Base-by-base conservation (phyloP, 495 filamentous ascomycete genomes). In the Xylaria venustula region DNA sequence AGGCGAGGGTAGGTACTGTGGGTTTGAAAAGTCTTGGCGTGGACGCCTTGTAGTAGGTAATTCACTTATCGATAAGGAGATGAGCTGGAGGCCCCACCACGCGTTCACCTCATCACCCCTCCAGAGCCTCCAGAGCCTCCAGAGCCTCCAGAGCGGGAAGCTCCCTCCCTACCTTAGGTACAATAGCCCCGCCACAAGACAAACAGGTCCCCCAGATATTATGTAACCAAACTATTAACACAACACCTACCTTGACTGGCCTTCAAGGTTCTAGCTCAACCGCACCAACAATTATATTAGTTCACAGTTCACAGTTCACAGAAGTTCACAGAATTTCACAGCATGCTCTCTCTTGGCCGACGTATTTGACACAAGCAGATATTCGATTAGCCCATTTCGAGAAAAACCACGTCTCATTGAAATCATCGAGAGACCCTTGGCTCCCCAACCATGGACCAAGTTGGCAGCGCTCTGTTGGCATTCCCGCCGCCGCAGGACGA, bases 381-480 rank as follows among this genome's bases (percentile, higher is more conserved):
- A 34, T 34, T n/a, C n/a, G n/a, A n/a, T n/a, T n/a, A n/a, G n/a
- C n/a, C n/a, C n/a, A n/a, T n/a, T n/a, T n/a, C n/a, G n/a, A n/a
- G n/a, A n/a, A n/a, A n/a, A n/a, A n/a, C n/a, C n/a, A n/a, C n/a
- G n/a, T n/a, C n/a, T n/a, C n/a, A n/a, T n/a, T n/a, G n/a, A n/a
- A n/a, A n/a, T n/a, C n/a, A n/a, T n/a, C n/a, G n/a, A n/a, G n/a
- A n/a, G n/a, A n/a, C n/a, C n/a, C n/a, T n/a, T n/a, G n/a, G n/a
- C n/a, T n/a, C n/a, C n/a, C n/a, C n/a, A n/a, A 51, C 23, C 62
- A 79, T 79, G 76, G 74, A 79, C 36, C 65, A 69, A 42, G 61
- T 64, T 56, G 75, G 70, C 17, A 59, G 71, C 45, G 64, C 67
- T 28, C 72, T 81, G 17, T 65, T 77, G 48, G 65, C 71, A 41